Evolutionary conservation across 805 yeast species (phyloP).

Genomic region (Candida chilensis): DNA sequence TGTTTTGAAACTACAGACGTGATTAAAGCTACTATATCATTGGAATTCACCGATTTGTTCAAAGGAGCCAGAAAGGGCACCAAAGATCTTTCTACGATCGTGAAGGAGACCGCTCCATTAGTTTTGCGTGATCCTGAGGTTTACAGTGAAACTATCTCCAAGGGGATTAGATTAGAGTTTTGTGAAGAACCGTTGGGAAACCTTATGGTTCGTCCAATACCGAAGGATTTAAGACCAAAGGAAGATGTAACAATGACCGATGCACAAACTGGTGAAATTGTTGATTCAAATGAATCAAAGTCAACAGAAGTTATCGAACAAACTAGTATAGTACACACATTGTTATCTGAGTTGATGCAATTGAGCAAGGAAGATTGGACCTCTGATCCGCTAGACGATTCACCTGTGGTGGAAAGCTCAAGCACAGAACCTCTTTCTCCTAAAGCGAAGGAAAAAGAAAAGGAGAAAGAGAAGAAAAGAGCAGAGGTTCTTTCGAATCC

Average conservation of each 20-base stretch:
- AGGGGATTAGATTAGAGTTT: slow-evolving; percentile 30
- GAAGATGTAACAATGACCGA: slow-evolving; percentile 11
- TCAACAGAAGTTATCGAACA: slow-evolving; percentile 1
- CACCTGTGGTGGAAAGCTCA: slow-evolving; percentile 2
- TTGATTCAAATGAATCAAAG: slow-evolving; percentile 1
- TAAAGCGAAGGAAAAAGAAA: slow-evolving; percentile 10
- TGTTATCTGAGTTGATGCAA: slow-evolving; percentile 54
- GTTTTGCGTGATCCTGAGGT: slow-evolving; percentile 38
- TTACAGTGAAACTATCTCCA: slow-evolving; percentile 35
- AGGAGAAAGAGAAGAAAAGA: slow-evolving; percentile 12
- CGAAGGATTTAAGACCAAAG: slow-evolving; percentile 6
- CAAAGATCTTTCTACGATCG: slow-evolving; percentile 33
- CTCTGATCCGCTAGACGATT: slow-evolving; percentile 10
- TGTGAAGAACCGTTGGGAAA: slow-evolving; percentile 28
- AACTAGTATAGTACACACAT: slow-evolving; percentile 54
- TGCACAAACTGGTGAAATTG: slow-evolving; percentile 7
- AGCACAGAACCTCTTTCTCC: background rate
- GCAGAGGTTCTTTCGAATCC: slow-evolving; percentile 37
- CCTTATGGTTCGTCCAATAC: slow-evolving; percentile 9
- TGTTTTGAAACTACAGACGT: slow-evolving; percentile 56
- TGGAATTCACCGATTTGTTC: slow-evolving; percentile 40
- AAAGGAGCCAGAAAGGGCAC: slow-evolving; percentile 14
- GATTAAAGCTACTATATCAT: slow-evolving; percentile 36
- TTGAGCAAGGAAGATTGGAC: slow-evolving; percentile 27
- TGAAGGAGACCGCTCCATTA: slow-evolving; percentile 42